Evolutionary conservation across 2,329 filamentous ascomycete species (phyloP).

Genomic region (Ilyonectria mors-panacis): DNA sequence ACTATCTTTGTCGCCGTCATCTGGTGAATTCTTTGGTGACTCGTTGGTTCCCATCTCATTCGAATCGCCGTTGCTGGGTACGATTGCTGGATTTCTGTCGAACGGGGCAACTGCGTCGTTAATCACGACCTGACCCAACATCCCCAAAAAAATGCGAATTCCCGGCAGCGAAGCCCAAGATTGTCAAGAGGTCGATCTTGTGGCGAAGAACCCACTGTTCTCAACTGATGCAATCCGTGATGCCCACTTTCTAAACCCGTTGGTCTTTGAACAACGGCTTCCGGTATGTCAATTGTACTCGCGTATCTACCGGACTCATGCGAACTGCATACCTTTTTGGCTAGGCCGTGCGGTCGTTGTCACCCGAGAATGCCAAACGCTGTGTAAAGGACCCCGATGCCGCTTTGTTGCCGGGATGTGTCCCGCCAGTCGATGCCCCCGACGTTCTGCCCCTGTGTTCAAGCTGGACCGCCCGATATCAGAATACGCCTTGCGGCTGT

Average conservation of each 20-base stretch:
- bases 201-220: not conserved
- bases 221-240: not conserved
- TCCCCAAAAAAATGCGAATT: no score
- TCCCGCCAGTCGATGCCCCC: not conserved
- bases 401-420: not conserved
- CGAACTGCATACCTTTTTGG: no score
- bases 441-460: not conserved
- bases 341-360: no score
- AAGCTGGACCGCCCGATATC: not conserved
- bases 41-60: no score
- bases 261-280: not conserved
- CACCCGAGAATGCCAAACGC: not conserved
- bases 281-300: not conserved
- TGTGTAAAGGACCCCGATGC: not conserved
- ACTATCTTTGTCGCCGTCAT: no score
- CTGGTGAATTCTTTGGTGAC: no score
- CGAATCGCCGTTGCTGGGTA: no score
- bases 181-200: slow-evolving; percentile 15
- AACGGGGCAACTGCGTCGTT: no score
- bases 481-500: not conserved
- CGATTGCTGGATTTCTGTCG: no score
- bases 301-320: no score
- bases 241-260: not conserved
- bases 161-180: slow-evolving; percentile 1
- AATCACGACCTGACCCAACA: no score